Conservation (phyloP, 495 filamentous ascomycete genomes). For the Oidiodendron maius region DNA sequence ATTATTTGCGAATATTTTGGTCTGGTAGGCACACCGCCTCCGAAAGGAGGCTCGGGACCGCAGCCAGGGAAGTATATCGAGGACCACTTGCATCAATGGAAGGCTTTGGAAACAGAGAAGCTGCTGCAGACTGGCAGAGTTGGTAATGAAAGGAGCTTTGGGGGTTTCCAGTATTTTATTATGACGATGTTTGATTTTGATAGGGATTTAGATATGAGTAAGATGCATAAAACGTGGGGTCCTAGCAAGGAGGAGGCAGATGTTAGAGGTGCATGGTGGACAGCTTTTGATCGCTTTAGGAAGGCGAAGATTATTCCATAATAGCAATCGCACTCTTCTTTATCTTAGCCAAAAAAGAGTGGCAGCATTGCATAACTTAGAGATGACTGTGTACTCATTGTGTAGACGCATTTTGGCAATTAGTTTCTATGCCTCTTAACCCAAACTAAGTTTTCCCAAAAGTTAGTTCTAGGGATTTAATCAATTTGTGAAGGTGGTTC, state of each 20-base stretch:
- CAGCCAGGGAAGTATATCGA: conserved; percentile 28
- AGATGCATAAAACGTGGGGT: conserved; percentile 23
- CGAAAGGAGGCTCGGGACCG: conserved; percentile 23
- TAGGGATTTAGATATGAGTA: conserved; percentile 31
- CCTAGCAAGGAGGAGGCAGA: conserved; percentile 25
- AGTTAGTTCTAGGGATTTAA: no score
- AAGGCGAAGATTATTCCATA: conserved; percentile 35
- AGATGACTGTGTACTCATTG: no score
- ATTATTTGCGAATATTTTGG: conserved; percentile 34
- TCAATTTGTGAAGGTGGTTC: no score
- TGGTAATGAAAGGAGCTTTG: conserved; percentile 24
- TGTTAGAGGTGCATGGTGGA: conserved; percentile 27
- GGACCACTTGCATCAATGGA: conserved; percentile 28
- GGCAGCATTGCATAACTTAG: no score
- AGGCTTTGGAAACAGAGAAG: conserved; percentile 28
- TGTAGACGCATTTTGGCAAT: no score
- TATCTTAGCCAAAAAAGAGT: no score
- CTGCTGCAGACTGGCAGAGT: conserved; percentile 28
- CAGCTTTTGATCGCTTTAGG: conserved; percentile 31
- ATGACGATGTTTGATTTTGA: conserved; percentile 36
- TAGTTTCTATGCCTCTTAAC: no score
- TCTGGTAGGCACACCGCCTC: conserved; percentile 24
- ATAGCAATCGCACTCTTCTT: no score
- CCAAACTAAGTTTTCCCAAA: no score
- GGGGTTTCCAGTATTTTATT: conserved; percentile 28